A percentile compares a stretch with the other conserved stretches of the same genome.
Conservation (phyloP, 345 rosid genomes). For the Fremontodendron californicum region DNA sequence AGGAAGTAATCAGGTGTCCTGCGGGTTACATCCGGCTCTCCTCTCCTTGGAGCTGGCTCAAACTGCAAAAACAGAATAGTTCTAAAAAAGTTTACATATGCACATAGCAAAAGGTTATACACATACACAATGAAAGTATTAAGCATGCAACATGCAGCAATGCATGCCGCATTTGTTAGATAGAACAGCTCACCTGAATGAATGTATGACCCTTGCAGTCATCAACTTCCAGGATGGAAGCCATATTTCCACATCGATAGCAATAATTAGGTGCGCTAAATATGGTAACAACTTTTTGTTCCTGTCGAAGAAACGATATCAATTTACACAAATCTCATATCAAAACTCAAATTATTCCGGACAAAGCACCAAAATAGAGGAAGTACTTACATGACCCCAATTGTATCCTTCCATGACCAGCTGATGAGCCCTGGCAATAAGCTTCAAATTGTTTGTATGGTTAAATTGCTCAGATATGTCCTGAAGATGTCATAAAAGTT, state of each 20-base stretch:
- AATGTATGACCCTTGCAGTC: constrained; percentile 92
- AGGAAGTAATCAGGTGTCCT: constrained; percentile 97
- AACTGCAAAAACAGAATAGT: constrained; percentile 45
- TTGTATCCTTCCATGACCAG: constrained; percentile 96
- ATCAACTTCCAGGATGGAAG: constrained; percentile 88
- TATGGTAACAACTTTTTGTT: constrained; percentile 93
- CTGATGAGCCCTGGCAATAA: constrained; percentile 94
- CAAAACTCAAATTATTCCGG: neutral
- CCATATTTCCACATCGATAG: constrained; percentile 98
- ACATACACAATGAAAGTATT: neutral
- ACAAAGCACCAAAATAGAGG: neutral
- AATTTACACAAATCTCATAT: neutral
- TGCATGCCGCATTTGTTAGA: too few relatives aligned
- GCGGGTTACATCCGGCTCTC: constrained; percentile 93
- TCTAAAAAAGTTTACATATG: neutral
- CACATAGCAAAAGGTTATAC: neutral
- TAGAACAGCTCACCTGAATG: constrained; percentile 62
- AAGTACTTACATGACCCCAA: constrained; percentile 86
- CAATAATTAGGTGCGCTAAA: constrained; percentile 97
- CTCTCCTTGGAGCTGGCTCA: constrained; percentile 98
- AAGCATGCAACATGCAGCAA: neutral
- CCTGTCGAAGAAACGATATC: constrained; percentile 42
- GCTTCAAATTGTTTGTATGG: constrained; percentile 81
- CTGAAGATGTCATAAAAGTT: constrained; percentile 33
- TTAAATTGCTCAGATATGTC: constrained; percentile 97